A percentile compares a stretch with the other conserved stretches of the same genome.
Conservation (phyloP, 495 filamentous ascomycete genomes). For the Penicillium herquei region DNA sequence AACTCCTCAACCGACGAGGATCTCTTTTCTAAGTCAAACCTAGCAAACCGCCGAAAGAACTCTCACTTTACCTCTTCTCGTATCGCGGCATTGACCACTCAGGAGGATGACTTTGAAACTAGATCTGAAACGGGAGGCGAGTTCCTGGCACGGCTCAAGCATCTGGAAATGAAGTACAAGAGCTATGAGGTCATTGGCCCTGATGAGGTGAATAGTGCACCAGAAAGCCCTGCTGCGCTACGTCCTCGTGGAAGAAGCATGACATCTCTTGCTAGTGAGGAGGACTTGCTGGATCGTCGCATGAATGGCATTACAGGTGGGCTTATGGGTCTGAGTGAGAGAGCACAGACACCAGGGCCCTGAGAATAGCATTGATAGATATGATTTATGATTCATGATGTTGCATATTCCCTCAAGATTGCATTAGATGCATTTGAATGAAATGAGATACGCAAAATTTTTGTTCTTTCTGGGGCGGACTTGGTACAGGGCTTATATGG, state of each 20-base stretch:
- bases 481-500: too few species aligned
- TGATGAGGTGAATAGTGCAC: conserved; percentile 23
- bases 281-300: conserved; percentile 76
- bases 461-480: too few species aligned
- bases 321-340: conserved; percentile 65
- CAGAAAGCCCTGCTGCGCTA: conserved; percentile 19
- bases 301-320: conserved; percentile 83
- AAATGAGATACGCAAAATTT: too few species aligned
- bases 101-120: conserved; percentile 3
- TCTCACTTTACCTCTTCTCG: conserved; percentile 19
- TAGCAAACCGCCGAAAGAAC: conserved; percentile 10
- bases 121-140: conserved; percentile 17
- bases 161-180: conserved; percentile 14
- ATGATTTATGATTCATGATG: conserved; percentile 14
- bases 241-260: conserved; percentile 54
- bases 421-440: too few species aligned
- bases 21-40: conserved; percentile 3
- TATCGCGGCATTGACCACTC: conserved; percentile 10
- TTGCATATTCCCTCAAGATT: too few species aligned
- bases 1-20: conserved; percentile 18
- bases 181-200: conserved; percentile 13
- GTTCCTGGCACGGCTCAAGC: conserved; percentile 22
- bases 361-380: conserved; percentile 10
- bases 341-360: conserved; percentile 35
- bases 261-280: conserved; percentile 74